These are phyloP conservation scores for Epicoccum nigrum DNA, from an alignment of 2,329 filamentous ascomycete species.

Conservation along the genomic window DNA sequence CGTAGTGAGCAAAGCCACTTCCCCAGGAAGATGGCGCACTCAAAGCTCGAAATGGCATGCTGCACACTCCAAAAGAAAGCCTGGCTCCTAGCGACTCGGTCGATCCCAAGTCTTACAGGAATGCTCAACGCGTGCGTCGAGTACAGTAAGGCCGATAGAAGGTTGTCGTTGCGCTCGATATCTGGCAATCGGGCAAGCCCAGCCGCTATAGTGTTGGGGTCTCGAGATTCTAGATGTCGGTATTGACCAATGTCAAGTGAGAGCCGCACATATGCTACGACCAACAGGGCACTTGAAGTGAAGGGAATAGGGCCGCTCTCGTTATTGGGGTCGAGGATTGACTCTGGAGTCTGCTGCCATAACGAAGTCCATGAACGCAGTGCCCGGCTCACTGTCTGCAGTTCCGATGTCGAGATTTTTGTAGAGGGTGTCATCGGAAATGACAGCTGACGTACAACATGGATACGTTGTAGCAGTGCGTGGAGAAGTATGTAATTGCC, in stretches of 20 bases:
- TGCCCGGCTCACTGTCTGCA: constrained; percentile 33
- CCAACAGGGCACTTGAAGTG: constrained; percentile 55
- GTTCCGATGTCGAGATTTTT: constrained; percentile 27
- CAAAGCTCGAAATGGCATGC: constrained; percentile 61
- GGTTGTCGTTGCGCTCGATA: constrained; percentile 56
- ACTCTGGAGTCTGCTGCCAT: constrained; percentile 46
- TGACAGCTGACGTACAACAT: constrained; percentile 36
- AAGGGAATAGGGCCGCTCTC: constrained; percentile 46
- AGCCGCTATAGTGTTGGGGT: constrained; percentile 50
- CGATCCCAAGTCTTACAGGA: constrained; percentile 61
- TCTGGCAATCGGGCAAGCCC: constrained; percentile 47
- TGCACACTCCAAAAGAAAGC: constrained; percentile 64
- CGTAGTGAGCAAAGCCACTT: constrained; percentile 54
- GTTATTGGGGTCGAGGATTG: constrained; percentile 45
- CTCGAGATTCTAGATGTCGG: constrained; percentile 53
- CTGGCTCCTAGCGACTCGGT: constrained; percentile 61
- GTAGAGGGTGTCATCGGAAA: constrained; percentile 27
- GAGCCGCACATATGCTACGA: constrained; percentile 56
- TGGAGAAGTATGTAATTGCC: constrained; percentile 42
- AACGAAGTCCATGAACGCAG: constrained; percentile 44
- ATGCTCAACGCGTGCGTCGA: constrained; percentile 62
- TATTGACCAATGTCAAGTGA: constrained; percentile 55
- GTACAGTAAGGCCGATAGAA: constrained; percentile 59
- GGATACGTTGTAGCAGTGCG: constrained; percentile 37
- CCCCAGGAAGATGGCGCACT: constrained; percentile 61